These are phyloP conservation scores for Diaporthe ilicicola DNA, from an alignment of 2,329 filamentous ascomycete species.

Conservation along the genomic window DNA sequence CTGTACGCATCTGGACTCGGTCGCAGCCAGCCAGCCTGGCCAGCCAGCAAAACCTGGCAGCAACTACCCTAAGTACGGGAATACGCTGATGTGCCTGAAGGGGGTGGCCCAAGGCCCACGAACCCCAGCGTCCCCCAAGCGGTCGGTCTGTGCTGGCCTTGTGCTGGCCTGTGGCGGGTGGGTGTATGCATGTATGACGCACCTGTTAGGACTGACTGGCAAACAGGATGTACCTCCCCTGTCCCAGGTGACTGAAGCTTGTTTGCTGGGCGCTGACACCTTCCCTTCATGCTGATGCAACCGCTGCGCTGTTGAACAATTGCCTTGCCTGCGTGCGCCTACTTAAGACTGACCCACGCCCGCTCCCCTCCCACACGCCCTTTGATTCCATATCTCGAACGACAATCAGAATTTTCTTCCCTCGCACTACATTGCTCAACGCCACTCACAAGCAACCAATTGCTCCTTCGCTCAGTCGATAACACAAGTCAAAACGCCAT, in stretches of 20 bases:
- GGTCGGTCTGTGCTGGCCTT: constrained; percentile 1
- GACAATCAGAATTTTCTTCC: background rate
- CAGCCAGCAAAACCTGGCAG: constrained; percentile 16
- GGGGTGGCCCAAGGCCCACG: background rate
- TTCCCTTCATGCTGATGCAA: constrained; percentile 31
- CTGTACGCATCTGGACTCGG: constrained; percentile 16
- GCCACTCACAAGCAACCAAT: background rate
- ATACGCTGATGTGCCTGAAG: background rate
- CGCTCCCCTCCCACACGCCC: background rate
- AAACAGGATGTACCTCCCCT: constrained; percentile 23
- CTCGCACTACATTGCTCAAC: background rate
- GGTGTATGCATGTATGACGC: constrained; percentile 25
- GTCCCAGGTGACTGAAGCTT: constrained; percentile 26
- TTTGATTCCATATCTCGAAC: background rate
- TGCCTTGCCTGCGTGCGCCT: constrained; percentile 7
- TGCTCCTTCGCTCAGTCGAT: background rate
- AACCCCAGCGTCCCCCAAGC: constrained; percentile 10
- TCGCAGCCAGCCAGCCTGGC: constrained; percentile 11
- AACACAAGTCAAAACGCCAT: constrained; percentile 40
- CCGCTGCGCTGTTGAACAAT: constrained; percentile 1
- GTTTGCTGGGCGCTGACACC: constrained; percentile 21
- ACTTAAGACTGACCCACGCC: constrained; percentile 29
- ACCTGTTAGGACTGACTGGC: constrained; percentile 22
- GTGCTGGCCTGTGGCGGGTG: constrained; percentile 11
- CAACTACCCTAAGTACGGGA: constrained; percentile 10